Evolutionary conservation across 306 rosid genomes (phyloP).

Genomic region (Cercis canadensis): DNA sequence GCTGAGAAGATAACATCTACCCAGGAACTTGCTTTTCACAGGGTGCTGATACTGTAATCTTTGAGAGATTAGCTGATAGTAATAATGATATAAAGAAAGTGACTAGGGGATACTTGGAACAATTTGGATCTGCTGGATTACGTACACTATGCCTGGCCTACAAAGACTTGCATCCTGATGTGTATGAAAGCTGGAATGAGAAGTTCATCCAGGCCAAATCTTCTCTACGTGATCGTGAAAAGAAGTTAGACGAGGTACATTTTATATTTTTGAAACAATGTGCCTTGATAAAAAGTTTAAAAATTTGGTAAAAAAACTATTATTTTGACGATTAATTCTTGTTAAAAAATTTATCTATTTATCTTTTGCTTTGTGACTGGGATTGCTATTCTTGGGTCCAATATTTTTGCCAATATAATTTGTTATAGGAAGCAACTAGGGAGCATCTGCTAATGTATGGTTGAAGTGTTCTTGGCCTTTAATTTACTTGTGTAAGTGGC

Average conservation of each 20-base stretch:
- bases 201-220: slow-evolving; percentile 94
- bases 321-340: slow-evolving; percentile 25
- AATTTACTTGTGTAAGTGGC: not conserved
- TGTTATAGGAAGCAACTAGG: slow-evolving; percentile 69
- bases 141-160: slow-evolving; percentile 96
- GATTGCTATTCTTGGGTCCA: not conserved
- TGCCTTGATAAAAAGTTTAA: not conserved
- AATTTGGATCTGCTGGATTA: slow-evolving; percentile 83
- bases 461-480: not conserved
- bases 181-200: slow-evolving; percentile 95
- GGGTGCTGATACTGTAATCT: slow-evolving; percentile 97
- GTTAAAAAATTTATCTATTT: not conserved
- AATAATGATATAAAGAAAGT: slow-evolving; percentile 62
- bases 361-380: not conserved
- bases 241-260: slow-evolving; percentile 93
- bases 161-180: slow-evolving; percentile 73
- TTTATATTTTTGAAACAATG: slow-evolving; percentile 23
- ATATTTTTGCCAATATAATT: not conserved
- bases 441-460: slow-evolving; percentile 35
- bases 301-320: slow-evolving; percentile 9
- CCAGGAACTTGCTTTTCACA: slow-evolving; percentile 51
- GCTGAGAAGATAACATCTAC: slow-evolving; percentile 41
- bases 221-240: slow-evolving; percentile 88
- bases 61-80: slow-evolving; percentile 74
- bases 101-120: slow-evolving; percentile 70